These are phyloP conservation scores for Ascochyta koolunga DNA, from an alignment of 2,329 filamentous ascomycete species.

Conservation along the genomic window DNA sequence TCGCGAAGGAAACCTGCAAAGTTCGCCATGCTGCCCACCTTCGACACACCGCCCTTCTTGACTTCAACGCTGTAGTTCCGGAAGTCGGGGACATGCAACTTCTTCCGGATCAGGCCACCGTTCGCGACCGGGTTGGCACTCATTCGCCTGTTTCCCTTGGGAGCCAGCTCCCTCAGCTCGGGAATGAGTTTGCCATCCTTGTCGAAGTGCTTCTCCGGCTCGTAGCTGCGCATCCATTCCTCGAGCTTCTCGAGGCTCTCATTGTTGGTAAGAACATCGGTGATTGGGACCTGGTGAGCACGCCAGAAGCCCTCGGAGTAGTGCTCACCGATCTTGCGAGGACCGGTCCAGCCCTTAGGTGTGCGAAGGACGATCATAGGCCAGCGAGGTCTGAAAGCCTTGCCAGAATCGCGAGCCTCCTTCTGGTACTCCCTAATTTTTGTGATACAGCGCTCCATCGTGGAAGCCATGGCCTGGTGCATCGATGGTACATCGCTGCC, in stretches of 20 bases:
- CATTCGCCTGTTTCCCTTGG: constrained; percentile 71
- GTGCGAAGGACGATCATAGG: constrained; percentile 79
- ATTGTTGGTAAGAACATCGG: constrained; percentile 70
- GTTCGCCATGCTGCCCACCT: constrained; percentile 70
- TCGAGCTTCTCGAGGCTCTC: constrained; percentile 72
- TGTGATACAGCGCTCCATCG: constrained; percentile 72
- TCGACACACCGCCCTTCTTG: constrained; percentile 63
- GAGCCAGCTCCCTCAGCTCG: constrained; percentile 69
- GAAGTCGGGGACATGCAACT: constrained; percentile 73
- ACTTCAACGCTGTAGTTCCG: constrained; percentile 69
- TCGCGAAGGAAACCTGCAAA: constrained; percentile 72
- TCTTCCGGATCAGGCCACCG: constrained; percentile 70
- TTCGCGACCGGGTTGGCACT: constrained; percentile 79
- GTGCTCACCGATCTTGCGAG: constrained; percentile 72
- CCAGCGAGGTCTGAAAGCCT: constrained; percentile 74
- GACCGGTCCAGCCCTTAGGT: constrained; percentile 81
- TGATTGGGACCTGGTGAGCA: constrained; percentile 77
- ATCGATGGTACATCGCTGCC: constrained; percentile 74
- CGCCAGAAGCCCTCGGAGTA: constrained; percentile 80
- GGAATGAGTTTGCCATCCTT: constrained; percentile 66
- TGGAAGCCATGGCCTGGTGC: constrained; percentile 83
- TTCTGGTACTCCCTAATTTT: constrained; percentile 75
- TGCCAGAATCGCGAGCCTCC: constrained; percentile 71
- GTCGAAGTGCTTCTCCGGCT: constrained; percentile 74
- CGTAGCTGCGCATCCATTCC: constrained; percentile 77